These are phyloP conservation scores for Tolypocladium tropicale DNA, from an alignment of 2,329 filamentous ascomycete genomes.

Conservation along the genomic window DNA sequence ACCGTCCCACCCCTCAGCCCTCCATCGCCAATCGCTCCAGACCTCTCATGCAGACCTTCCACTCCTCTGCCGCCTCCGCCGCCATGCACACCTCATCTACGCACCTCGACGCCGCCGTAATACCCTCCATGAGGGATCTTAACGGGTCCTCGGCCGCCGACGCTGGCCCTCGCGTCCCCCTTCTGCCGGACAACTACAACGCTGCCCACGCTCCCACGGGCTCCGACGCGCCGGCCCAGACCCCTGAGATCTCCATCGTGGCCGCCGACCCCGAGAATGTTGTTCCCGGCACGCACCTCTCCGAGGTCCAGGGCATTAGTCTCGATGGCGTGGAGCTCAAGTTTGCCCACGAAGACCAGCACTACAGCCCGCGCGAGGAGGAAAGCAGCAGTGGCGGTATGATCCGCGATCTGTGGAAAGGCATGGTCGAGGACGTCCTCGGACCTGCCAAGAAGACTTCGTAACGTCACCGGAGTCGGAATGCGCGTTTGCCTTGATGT, in stretches of 20 bases:
- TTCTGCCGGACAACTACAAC: slow-evolving; percentile 49
- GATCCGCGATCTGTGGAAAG: slow-evolving; percentile 45
- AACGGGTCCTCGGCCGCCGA: slow-evolving; percentile 18
- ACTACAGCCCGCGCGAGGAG: slow-evolving; percentile 14
- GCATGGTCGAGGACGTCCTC: slow-evolving; percentile 41
- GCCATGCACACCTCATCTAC: slow-evolving; percentile 26
- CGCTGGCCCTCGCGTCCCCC: slow-evolving; percentile 41
- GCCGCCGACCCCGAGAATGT: slow-evolving; percentile 46
- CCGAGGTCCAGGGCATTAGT: slow-evolving; percentile 48
- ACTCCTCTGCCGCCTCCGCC: slow-evolving; percentile 32
- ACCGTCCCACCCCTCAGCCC: slow-evolving; percentile 35
- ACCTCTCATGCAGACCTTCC: slow-evolving; percentile 56
- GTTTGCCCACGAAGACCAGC: slow-evolving; percentile 31
- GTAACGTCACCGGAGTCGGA: neutral
- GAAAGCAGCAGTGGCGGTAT: slow-evolving; percentile 28
- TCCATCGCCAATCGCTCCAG: slow-evolving; percentile 33
- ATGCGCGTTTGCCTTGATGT: neutral
- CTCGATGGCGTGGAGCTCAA: slow-evolving; percentile 46
- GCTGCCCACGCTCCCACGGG: slow-evolving; percentile 32
- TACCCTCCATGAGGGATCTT: slow-evolving; percentile 34
- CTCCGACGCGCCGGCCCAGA: slow-evolving; percentile 27
- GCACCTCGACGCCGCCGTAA: slow-evolving; percentile 41
- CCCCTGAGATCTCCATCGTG: slow-evolving; percentile 42
- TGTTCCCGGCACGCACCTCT: slow-evolving; percentile 38
- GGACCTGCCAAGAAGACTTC: slow-evolving; percentile 11